Evolutionary conservation across 176 grass and related monocot species (phyloP).

Genomic region (Lolium multiflorum): DNA sequence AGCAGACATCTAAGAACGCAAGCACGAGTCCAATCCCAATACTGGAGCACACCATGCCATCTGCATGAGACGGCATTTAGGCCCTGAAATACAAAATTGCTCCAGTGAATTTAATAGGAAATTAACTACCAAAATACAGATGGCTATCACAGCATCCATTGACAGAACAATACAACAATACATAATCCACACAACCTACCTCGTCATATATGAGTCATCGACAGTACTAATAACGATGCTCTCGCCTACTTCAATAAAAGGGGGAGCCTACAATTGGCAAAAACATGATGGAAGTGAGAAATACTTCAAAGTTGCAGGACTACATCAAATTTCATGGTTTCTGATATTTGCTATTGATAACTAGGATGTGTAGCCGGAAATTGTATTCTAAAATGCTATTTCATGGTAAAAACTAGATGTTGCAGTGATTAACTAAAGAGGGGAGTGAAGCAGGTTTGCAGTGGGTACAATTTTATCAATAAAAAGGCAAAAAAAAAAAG

Average conservation of each 20-base stretch:
- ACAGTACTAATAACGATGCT: constrained; percentile 79
- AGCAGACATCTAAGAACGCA: background rate
- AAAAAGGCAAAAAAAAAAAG: background rate
- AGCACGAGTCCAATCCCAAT: background rate
- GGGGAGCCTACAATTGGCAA: constrained; percentile 66
- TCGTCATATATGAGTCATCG: constrained; percentile 91
- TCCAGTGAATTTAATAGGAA: background rate
- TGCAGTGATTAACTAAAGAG: background rate
- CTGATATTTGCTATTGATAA: background rate
- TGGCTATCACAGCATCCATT: background rate
- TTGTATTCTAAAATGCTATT: background rate
- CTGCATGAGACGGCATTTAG: background rate
- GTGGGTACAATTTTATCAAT: background rate
- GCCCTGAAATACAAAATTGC: constrained; percentile 53
- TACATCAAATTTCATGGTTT: constrained; percentile 17
- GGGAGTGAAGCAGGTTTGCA: background rate
- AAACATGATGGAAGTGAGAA: constrained; percentile 32
- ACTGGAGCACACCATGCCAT: background rate
- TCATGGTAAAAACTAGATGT: background rate
- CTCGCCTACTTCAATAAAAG: constrained; percentile 83
- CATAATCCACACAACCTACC: constrained; percentile 41
- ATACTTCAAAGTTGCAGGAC: background rate
- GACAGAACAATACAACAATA: background rate
- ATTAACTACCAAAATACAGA: constrained; percentile 1
- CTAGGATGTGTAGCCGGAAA: background rate